These are phyloP conservation scores for Marasmius sp. DNA, from an alignment of 1,284 basidiomycete genomes.

Conservation along the genomic window DNA sequence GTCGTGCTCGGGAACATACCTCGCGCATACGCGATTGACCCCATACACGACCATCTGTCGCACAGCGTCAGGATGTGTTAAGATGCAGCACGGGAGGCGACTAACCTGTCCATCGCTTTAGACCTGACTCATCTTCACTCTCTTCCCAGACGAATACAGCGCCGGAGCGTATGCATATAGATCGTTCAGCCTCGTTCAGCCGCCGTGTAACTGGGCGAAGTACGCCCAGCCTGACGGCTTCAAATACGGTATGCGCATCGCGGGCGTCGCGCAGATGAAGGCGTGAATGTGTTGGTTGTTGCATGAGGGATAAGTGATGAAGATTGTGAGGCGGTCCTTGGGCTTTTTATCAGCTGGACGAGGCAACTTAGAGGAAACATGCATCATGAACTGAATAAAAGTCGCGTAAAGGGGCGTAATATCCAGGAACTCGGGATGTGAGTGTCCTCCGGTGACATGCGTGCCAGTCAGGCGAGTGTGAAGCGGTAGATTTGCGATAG, in stretches of 20 bases:
- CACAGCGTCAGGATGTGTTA: not conserved
- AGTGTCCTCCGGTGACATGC: not conserved
- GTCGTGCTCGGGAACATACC: slow-evolving; percentile 31
- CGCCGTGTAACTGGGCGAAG: slow-evolving; percentile 50
- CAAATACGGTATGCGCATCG: slow-evolving; percentile 24
- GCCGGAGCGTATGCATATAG: slow-evolving; percentile 55
- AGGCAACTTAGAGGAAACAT: not conserved
- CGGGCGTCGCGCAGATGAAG: slow-evolving; percentile 18
- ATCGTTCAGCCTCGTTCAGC: slow-evolving; percentile 59
- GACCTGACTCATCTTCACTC: slow-evolving; percentile 58
- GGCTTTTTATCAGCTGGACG: not conserved
- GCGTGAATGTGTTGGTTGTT: slow-evolving; percentile 17
- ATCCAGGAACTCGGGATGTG: not conserved
- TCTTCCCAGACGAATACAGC: slow-evolving; percentile 69
- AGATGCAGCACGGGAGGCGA: not conserved
- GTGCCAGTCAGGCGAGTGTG: not conserved
- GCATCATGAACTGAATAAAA: not conserved
- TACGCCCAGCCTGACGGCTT: slow-evolving; percentile 59
- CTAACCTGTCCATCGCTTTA: slow-evolving; percentile 56
- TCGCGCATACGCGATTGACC: slow-evolving; percentile 66
- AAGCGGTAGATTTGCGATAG: not conserved
- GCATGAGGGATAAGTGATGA: slow-evolving; percentile 6
- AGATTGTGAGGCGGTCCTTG: not conserved
- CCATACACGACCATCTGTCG: slow-evolving; percentile 59
- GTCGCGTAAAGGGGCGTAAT: not conserved